A percentile compares a stretch with the other conserved stretches of the same genome.
Evolutionary conservation across 352 stramenopile species (phyloP).

Genomic region (Pythium coloratum): DNA sequence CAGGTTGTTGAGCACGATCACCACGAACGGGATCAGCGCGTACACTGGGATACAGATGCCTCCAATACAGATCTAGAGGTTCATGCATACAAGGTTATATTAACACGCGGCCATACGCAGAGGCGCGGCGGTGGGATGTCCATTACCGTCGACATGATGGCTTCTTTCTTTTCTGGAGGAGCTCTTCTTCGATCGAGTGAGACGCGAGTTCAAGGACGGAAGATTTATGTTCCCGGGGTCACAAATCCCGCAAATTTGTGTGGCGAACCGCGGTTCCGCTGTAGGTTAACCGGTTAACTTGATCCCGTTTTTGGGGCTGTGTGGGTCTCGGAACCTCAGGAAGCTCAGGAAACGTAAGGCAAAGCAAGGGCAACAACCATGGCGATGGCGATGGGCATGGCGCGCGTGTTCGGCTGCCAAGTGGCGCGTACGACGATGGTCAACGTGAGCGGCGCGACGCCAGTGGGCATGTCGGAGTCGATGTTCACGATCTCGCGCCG

Average conservation of each 20-base stretch:
- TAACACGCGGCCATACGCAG: no score
- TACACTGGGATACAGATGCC: conserved; percentile 79
- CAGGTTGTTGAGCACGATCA: conserved; percentile 65
- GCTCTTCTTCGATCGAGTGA: not conserved
- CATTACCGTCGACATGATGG: conserved; percentile 40
- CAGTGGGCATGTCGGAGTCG: conserved; percentile 35
- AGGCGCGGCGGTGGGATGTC: not conserved
- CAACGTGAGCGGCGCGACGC: conserved; percentile 19
- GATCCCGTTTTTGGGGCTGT: not conserved
- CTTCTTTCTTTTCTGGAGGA: not conserved
- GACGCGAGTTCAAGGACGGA: not conserved
- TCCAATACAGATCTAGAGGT: conserved; percentile 75
- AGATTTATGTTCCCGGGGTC: not conserved
- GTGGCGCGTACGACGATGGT: conserved; percentile 19
- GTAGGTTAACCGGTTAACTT: conserved; percentile 24
- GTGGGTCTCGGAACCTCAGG: not conserved
- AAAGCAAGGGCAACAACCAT: conserved; percentile 31
- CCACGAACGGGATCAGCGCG: conserved; percentile 65
- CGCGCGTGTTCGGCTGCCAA: conserved; percentile 60
- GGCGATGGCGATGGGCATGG: conserved; percentile 75
- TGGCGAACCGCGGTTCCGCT: conserved; percentile 17
- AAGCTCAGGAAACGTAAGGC: conserved; percentile 5
- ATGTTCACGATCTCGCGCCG: conserved; percentile 56
- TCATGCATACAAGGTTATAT: not conserved
- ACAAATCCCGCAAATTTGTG: conserved; percentile 9